Evolutionary conservation across 148 eudicot genomes (phyloP).

Genomic region (Persicaria tinctoria): DNA sequence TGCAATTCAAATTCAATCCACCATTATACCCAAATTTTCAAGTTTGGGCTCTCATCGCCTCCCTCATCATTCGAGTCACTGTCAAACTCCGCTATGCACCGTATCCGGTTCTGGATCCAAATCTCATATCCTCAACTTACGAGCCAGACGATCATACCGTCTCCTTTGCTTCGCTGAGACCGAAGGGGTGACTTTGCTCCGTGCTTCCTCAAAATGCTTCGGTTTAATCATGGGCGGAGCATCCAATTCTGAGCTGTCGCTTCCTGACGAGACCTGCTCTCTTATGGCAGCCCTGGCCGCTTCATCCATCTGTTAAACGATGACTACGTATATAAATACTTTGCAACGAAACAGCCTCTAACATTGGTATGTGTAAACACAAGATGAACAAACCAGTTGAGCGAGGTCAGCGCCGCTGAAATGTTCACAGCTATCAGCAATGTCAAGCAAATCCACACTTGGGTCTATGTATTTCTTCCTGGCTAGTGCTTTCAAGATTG

Average conservation of each 20-base stretch:
- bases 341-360: too few relatives aligned
- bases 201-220: constrained; percentile 31
- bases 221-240: constrained; percentile 25
- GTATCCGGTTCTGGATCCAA: too few relatives aligned
- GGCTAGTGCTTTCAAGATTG: constrained; percentile 48
- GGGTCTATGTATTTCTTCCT: constrained; percentile 48
- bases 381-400: constrained; percentile 31
- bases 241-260: neutral
- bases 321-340: neutral
- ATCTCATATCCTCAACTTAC: too few relatives aligned
- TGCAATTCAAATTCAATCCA: too few relatives aligned
- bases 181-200: constrained; percentile 29
- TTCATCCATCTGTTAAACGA: constrained; percentile 38
- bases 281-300: constrained; percentile 51
- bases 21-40: too few relatives aligned
- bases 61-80: too few relatives aligned
- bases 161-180: constrained; percentile 15
- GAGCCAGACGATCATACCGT: too few relatives aligned
- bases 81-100: too few relatives aligned
- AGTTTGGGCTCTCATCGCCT: too few relatives aligned
- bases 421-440: constrained; percentile 45
- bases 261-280: constrained; percentile 28
- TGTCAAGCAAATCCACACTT: constrained; percentile 44
- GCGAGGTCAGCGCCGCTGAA: constrained; percentile 76
- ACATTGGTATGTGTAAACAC: neutral